Base-by-base conservation (phyloP, 1,284 basidiomycete genomes). In the Apiotrichum domesticum region DNA sequence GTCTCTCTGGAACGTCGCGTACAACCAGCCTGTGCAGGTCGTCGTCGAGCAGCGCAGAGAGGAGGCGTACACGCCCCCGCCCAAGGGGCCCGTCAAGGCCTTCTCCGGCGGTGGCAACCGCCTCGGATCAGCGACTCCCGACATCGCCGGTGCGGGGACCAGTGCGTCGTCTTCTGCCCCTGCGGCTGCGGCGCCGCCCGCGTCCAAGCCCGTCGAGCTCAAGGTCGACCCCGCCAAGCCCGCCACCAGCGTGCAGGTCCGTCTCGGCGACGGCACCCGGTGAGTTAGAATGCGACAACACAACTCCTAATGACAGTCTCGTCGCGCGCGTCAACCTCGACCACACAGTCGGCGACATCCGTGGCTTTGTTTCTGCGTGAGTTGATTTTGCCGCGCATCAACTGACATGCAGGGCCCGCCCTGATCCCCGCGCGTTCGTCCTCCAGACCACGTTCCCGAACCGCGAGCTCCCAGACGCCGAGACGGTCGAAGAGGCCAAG, bases 281-380 rank as follows among this genome's bases (percentile, higher is more conserved):
- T 59, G 39, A 52, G 54, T 42, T 14, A 13, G 6, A 9, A 33
- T 11, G 3, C 44, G 3, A 21, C 42, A 6, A 4, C 3, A 50
- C 29, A 3, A 10, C 37, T n/a, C 4, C 34, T n/a, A 51, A 39
- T 51, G 32, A 51, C 49, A 52, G 43, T 63, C 83, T 96, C 72
- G 87, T 91, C 2, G 86, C 84, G 47, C 80, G 88, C 53, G 90
- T 98, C 86, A 98, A 98, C 76, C 80, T 93, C 56, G 86, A 85
- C 10, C 93, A 98, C 71, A 98, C 90, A 0, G 84, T 98, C 9
- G 82, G 82, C 6, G 92, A 98, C 69, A 81, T 98, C 49, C 80
- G 92, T 54, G 84, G 81, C 65, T 91, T 91, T 71, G 91, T 98
- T 79, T 87, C 92, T 63, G 87, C 89, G 89, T 96, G 73, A 64